Conservation (phyloP, 2,329 filamentous ascomycete genomes). For the Calonectria pauciramosa region DNA sequence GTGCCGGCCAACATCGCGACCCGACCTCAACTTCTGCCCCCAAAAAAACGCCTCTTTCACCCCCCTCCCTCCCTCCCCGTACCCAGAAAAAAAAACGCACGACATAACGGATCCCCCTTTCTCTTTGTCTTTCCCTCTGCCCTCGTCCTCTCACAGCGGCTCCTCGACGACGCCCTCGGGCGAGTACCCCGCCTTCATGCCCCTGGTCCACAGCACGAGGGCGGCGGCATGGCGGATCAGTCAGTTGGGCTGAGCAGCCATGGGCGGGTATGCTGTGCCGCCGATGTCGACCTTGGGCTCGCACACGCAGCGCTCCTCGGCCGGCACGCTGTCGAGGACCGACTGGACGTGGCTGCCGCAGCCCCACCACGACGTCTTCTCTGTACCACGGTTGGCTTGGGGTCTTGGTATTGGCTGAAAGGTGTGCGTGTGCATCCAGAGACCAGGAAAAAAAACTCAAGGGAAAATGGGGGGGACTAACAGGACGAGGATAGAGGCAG, state of each 20-base stretch:
- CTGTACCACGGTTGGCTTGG: conserved; percentile 20
- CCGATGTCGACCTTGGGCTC: conserved; percentile 72
- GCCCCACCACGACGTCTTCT: conserved; percentile 69
- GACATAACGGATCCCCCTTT: neutral
- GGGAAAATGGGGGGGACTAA: neutral
- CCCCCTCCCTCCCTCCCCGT: neutral
- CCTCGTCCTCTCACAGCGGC: conserved; percentile 31
- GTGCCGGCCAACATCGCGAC: neutral
- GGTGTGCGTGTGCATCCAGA: neutral
- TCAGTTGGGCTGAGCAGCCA: conserved; percentile 63
- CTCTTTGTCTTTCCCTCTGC: neutral
- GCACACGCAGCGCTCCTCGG: conserved; percentile 74
- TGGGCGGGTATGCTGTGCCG: conserved; percentile 75
- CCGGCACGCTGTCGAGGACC: conserved; percentile 73
- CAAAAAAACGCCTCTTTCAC: neutral
- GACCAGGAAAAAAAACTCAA: neutral
- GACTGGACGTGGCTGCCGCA: conserved; percentile 72
- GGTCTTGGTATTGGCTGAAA: neutral
- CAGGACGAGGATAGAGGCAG: neutral
- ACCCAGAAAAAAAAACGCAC: neutral
- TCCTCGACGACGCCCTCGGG: conserved; percentile 49
- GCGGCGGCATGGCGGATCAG: conserved; percentile 47
- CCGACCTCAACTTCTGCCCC: neutral
- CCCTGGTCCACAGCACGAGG: conserved; percentile 46
- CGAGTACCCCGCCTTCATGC: conserved; percentile 48